These are phyloP conservation scores for Annulohypoxylon truncatum DNA, from an alignment of 2,329 filamentous ascomycete genomes.

Conservation along the genomic window DNA sequence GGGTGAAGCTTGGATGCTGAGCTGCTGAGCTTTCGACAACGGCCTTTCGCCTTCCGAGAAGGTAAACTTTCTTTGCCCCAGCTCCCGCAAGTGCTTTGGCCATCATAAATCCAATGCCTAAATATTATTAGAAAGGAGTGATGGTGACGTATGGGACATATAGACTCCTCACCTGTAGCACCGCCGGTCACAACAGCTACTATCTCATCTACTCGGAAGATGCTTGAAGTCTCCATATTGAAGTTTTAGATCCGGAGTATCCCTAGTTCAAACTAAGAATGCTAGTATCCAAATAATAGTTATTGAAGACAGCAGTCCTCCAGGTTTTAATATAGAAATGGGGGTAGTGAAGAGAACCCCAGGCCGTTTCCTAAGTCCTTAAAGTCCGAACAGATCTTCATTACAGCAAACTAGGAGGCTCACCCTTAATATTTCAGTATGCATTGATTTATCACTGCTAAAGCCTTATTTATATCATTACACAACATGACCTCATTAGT, in stretches of 20 bases:
- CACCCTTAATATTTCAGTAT: not conserved
- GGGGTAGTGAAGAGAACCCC: not conserved
- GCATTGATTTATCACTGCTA: not conserved
- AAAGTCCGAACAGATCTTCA: not conserved
- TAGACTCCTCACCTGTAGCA: conserved; percentile 56
- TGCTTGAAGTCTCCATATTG: conserved; percentile 44
- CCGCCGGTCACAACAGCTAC: conserved; percentile 66
- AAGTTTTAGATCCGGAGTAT: not conserved
- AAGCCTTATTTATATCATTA: not conserved
- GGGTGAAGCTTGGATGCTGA: conserved; percentile 48
- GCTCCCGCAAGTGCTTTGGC: conserved; percentile 55
- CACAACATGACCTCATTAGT: not conserved
- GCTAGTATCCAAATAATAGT: not conserved
- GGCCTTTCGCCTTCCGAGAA: conserved; percentile 61
- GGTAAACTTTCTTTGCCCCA: conserved; percentile 64
- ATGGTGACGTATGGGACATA: not conserved
- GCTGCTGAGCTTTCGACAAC: conserved; percentile 57
- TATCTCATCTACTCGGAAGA: conserved; percentile 64
- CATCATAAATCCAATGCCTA: conserved; percentile 46
- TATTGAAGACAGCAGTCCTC: no score
- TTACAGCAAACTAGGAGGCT: not conserved
- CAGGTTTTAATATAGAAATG: not conserved
- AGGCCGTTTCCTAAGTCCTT: not conserved
- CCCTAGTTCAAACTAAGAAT: not conserved
- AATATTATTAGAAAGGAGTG: conserved; percentile 5